Evolutionary conservation across 768 basidiomycete species (phyloP), one percentile per base, ranked within the genome.

Genomic region (Sarcomyxa edulis): DNA sequence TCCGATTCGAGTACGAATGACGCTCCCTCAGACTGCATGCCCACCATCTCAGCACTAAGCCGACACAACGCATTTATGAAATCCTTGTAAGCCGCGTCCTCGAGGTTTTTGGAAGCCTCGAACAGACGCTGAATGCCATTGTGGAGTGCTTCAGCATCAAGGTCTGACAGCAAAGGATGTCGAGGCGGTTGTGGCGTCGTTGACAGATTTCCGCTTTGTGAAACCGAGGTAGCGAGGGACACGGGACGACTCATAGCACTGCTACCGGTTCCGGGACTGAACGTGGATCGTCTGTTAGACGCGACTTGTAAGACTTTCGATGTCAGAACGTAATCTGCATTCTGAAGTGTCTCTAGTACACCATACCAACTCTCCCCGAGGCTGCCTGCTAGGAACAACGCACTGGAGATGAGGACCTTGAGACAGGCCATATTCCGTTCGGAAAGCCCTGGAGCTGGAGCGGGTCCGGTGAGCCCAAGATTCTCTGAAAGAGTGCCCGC

Each of bases 341-440:
- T 97, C 62, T 97, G 95, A 16, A 98, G 62, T 1, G 85, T 80
- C 52, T 97, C 94, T 37, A 98, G 67, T 7, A 97, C 75, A 31
- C 83, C 73, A 56, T 89, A 95, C 95, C 95, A 98, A 43, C 85
- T 90, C 42, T 81, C 74, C n/a, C 83, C 91, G 5, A 96, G 72
- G 40, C 82, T 84, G 0, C 87, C 88, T 0, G 90, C 86, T 7
- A 97, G 70, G 55, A 87, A 87, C 19, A 89, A 62, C 1, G 87
- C 81, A 44, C 83, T 82, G 0, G 76, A 70, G 6, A 96, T 68
- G 39, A 93, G 65, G 2, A 88, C 83, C 47, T 90, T 90, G 37
- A 97, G 61, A 56, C 95, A 98, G 0, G 89, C 85, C 47, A 96
- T 68, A 51, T 99, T 99, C 20, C 93, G 71, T 48, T 92, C 85